Evolutionary conservation across 139 green algal genomes (phyloP), one percentile per base, ranked within the genome.

Genomic region (Marvania coccoides): DNA sequence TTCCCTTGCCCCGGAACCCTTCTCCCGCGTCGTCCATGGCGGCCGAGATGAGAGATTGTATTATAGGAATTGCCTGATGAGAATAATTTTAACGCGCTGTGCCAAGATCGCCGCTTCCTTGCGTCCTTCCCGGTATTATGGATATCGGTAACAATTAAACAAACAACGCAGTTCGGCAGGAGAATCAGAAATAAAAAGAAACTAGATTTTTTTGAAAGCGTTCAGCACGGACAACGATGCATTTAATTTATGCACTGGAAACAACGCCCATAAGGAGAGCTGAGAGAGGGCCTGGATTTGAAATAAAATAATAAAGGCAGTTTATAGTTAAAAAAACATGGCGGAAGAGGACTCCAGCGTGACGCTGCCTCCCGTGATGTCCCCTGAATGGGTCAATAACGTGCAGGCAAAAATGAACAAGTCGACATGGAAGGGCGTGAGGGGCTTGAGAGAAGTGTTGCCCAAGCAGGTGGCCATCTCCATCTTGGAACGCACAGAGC

Each of bases 401-500:
- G 42, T 19, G 19, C 42, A 51, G 19, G 42, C 42, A 28, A 19
- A 28, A 19, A 51, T 51, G 19, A 19, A 51, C 19, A 51, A 51
- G 19, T 51, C 42, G 19, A 51, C 42, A 51, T 51, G 42, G 42
- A 51, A 51, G 19, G 42, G 42, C 19, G 42, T 19, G 19, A 51
- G 42, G 19, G 42, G 19, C 19, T 19, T 51, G 42, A 19, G 19
- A 51, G 42, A 51, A 19, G 42, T 51, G 19, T 51, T 64, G 29
- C 57, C 42, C 15, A 62, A 63, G 58, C 36, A 69, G 13, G 14
- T 36, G 37, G 35, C 29, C 12, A 26, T 46, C 2, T 19, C 31
- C n/a, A 69, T 83, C 6, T n/a, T 83, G 30, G 61, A 83, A 10
- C 42, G 48, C 4, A 34, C 47, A 12, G 37, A 67, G 38, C 5